These are phyloP conservation scores for Ascocoryne sarcoides DNA, from an alignment of 2,329 filamentous ascomycete genomes.

Conservation along the genomic window DNA sequence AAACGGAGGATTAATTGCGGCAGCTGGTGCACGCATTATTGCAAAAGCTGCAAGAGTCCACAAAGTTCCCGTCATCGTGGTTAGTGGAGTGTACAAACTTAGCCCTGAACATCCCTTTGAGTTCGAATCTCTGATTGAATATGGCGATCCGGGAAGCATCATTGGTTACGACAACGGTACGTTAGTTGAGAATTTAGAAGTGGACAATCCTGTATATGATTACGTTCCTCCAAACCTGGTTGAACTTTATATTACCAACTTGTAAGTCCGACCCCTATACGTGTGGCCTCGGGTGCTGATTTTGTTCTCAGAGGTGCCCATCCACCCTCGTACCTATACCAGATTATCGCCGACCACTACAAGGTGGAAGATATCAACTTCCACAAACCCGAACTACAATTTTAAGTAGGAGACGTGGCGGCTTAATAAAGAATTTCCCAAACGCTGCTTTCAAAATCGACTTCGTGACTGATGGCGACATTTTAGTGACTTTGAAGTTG, in stretches of 20 bases:
- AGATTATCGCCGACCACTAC: constrained; percentile 68
- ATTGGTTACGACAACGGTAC: constrained; percentile 71
- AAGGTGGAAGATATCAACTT: constrained; percentile 5
- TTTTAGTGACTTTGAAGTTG: too few species aligned
- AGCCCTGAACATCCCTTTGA: constrained; percentile 84
- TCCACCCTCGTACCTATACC: constrained; percentile 63
- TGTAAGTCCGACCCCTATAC: constrained; percentile 41
- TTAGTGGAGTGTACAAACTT: constrained; percentile 89
- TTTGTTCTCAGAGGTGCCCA: constrained; percentile 46
- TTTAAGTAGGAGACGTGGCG: background rate
- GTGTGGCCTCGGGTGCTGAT: constrained; percentile 5
- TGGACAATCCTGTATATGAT: constrained; percentile 73
- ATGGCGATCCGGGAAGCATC: constrained; percentile 70
- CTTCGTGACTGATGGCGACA: too few species aligned
- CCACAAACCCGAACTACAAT: constrained; percentile 4
- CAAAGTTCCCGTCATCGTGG: constrained; percentile 75
- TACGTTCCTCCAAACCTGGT: constrained; percentile 70
- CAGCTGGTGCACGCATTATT: constrained; percentile 74
- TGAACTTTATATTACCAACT: constrained; percentile 78
- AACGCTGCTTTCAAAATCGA: too few species aligned
- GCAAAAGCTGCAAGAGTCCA: constrained; percentile 78
- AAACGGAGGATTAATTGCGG: constrained; percentile 78
- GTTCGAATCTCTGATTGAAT: constrained; percentile 74
- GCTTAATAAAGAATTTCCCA: too few species aligned
- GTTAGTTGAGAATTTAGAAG: constrained; percentile 67